phyloP scores from a whole-genome alignment of 2,329 filamentous ascomycete genomes.

The Fusarium bulbicola region DNA sequence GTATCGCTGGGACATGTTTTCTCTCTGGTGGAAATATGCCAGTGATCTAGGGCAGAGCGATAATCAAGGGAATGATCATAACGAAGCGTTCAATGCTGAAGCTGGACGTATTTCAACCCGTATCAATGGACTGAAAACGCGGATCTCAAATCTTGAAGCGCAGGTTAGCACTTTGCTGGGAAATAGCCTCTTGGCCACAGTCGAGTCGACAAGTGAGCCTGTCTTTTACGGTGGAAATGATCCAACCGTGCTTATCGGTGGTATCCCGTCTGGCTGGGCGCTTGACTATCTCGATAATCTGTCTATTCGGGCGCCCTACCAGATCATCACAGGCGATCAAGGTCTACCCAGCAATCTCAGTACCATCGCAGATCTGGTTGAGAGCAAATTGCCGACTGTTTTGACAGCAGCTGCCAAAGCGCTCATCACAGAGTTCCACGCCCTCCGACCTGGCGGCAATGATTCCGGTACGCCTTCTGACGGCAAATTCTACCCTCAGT shows the following conservation, averaged over 20 bases:
- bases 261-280: constrained; percentile 51
- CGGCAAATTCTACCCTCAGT: neutral
- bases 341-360: neutral
- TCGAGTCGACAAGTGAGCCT: constrained; percentile 37
- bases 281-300: constrained; percentile 46
- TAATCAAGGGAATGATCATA: neutral
- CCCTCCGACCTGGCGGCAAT: neutral
- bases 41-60: neutral
- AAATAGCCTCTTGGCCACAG: neutral
- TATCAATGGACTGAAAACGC: neutral
- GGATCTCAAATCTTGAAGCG: neutral
- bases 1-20: constrained; percentile 52
- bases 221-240: constrained; percentile 46
- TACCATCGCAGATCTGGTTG: fast-evolving
- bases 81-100: neutral
- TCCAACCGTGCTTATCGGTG: constrained; percentile 51
- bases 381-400: neutral
- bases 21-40: constrained; percentile 52
- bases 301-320: neutral
- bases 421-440: neutral
- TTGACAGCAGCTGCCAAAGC: neutral
- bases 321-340: neutral
- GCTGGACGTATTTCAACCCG: neutral
- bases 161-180: neutral
- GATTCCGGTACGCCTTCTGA: neutral